Conservation (phyloP, 78 protist genomes). For the Cyanophora paradoxa region DNA sequence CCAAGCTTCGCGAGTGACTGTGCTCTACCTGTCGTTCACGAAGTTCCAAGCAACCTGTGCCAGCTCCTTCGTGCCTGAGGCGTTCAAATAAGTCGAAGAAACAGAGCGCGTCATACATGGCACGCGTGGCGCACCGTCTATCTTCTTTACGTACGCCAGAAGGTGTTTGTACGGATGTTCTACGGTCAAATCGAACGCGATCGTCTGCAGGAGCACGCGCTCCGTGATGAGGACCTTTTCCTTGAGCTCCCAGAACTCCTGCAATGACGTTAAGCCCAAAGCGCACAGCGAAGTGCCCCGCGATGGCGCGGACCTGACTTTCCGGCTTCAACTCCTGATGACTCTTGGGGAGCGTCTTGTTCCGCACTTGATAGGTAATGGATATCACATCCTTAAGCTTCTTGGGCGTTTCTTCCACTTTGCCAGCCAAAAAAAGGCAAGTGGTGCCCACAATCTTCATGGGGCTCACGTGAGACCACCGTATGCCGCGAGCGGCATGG, state of each 20-base stretch:
- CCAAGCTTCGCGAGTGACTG: background rate
- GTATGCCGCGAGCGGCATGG: background rate
- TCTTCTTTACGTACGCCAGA: slow-evolving; percentile 41
- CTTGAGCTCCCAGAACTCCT: slow-evolving; percentile 10
- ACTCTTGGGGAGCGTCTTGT: background rate
- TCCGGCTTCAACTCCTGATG: background rate
- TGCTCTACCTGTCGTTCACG: slow-evolving; percentile 73
- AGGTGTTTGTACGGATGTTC: background rate
- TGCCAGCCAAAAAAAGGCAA: slow-evolving; percentile 72
- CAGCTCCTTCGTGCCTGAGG: slow-evolving; percentile 32
- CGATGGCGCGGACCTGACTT: background rate
- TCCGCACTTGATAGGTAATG: background rate
- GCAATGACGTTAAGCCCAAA: background rate
- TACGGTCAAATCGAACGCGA: background rate
- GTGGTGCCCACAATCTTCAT: slow-evolving; percentile 44
- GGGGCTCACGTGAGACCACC: background rate
- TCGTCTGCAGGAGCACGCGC: background rate
- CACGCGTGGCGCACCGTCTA: background rate
- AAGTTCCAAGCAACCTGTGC: slow-evolving; percentile 79
- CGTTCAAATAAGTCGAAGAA: background rate
- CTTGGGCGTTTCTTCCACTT: slow-evolving; percentile 73
- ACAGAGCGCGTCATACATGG: background rate
- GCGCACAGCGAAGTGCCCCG: background rate
- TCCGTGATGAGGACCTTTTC: slow-evolving; percentile 30
- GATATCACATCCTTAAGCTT: slow-evolving; percentile 61